Base-by-base conservation (phyloP, 2,329 filamentous ascomycete genomes). In the Sporothrix pallida region DNA sequence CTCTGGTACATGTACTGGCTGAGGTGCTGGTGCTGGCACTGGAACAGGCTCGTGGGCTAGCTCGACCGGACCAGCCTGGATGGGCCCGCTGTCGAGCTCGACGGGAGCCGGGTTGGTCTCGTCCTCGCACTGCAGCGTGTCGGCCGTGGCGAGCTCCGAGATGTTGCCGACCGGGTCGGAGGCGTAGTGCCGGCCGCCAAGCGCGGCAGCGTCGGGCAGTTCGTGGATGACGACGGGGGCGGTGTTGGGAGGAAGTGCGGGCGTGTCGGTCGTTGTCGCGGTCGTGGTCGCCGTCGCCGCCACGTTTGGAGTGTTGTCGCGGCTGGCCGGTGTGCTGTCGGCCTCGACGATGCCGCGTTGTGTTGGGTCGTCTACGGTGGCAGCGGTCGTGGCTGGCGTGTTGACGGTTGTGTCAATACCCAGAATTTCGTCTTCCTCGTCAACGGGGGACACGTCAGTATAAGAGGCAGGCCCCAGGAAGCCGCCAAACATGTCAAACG, bases 401-500 rank as follows among this genome's bases (percentile, higher is more conserved):
- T 46, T 20, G 15, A 52, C 4, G 5, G 44, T 31, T 17, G 48
- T 20, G 48, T 31, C 31, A 20, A 54, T 71, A 44, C 9, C 44
- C 3, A 37, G 15, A 1, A 54, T 69, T 3, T 78, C 76, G 17
- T 74, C 76, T 3, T 82, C 82, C 46, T 85, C 83, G 68, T 84
- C 82, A 42, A 84, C 70, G 0, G 85, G 83, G 62, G 83, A 86
- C n/a, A 85, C 79, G 70, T 87, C 85, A 37, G 78, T 83, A 76
- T 85, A 84, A 1, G 80, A 78, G 1, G 83, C 85, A 0, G 86
- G 84, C 0, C 86, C 86, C 17, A 87, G 82, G 75, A 84, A 87
- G 83, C 87, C 86, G 83, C 87, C 87, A 75, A 88, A 86, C 75
- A 81, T 84, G 75, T 87, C 86, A 2, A 87, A 87, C 73, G 86